Conservation (phyloP, 257 asterid genomes). For the Gardenia jasminoides region DNA sequence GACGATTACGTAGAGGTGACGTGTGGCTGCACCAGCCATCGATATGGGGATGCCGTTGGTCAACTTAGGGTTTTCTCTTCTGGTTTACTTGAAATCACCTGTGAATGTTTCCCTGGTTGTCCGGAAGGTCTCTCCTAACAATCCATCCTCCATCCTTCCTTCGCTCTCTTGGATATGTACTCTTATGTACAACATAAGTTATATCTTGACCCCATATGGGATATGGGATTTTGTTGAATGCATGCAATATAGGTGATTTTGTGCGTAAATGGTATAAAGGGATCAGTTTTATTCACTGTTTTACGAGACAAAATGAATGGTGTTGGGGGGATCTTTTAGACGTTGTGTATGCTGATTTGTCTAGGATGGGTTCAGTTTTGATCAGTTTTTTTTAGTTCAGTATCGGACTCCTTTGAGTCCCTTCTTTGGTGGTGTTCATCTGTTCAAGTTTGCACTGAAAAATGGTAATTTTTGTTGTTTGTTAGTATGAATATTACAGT, state of each 20-base stretch:
- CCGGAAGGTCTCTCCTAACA: conserved; percentile 36
- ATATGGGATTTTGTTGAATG: conserved; percentile 27
- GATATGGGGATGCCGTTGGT: conserved; percentile 64
- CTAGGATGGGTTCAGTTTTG: conserved; percentile 17
- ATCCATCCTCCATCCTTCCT: neutral
- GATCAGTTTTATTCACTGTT: conserved; percentile 13
- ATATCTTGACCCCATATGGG: neutral
- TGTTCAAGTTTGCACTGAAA: neutral
- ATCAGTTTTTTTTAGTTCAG: neutral
- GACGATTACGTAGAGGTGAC: conserved; percentile 55
- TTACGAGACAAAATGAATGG: neutral
- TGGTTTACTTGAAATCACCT: conserved; percentile 53
- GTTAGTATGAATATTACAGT: neutral
- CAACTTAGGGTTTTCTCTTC: conserved; percentile 54
- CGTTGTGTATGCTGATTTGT: conserved; percentile 9
- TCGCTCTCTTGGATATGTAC: neutral
- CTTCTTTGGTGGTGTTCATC: neutral
- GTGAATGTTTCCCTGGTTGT: conserved; percentile 63
- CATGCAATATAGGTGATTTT: conserved; percentile 23
- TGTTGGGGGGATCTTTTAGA: neutral
- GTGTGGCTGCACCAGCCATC: conserved; percentile 65
- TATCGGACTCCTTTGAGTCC: neutral
- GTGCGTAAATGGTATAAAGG: conserved; percentile 15
- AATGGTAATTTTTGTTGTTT: conserved; percentile 4
- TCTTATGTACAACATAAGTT: neutral